Percentiles rank a stretch among this genome's conserved stretches.
Conservation (phyloP, 257 asterid species). For the Jacaranda mimosifolia region DNA sequence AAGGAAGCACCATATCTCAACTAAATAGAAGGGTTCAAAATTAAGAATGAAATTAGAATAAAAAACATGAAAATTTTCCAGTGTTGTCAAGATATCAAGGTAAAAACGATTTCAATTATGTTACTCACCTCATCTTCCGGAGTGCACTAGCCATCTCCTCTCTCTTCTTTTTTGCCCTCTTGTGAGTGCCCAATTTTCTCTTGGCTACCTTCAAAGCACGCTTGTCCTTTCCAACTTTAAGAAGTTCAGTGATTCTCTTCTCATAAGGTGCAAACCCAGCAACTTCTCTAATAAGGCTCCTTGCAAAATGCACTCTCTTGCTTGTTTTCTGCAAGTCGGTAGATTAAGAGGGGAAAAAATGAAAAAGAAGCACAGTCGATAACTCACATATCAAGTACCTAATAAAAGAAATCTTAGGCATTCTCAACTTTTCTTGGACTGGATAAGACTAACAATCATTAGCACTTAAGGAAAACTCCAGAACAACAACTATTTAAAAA, state of each 20-base stretch:
- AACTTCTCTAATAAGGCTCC: conserved; percentile 73
- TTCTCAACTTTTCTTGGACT: background rate
- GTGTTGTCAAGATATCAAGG: background rate
- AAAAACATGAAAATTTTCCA: background rate
- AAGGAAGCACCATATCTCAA: background rate
- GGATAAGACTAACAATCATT: no score
- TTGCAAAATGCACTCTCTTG: conserved; percentile 70
- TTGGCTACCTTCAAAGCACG: conserved; percentile 84
- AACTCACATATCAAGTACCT: no score
- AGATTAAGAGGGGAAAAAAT: background rate
- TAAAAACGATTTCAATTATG: background rate
- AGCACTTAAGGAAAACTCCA: background rate
- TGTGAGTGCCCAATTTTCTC: conserved; percentile 85
- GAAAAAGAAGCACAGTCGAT: background rate
- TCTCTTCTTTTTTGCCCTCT: conserved; percentile 86
- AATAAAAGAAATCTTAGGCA: background rate
- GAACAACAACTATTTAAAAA: background rate
- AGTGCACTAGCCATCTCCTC: conserved; percentile 84
- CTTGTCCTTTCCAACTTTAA: conserved; percentile 80
- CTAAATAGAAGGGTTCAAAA: background rate
- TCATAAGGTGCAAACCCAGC: conserved; percentile 87
- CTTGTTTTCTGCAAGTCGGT: conserved; percentile 62
- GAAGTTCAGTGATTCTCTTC: conserved; percentile 82
- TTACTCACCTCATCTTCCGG: conserved; percentile 76
- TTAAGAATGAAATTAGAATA: background rate